Conservation (phyloP, 495 filamentous ascomycete genomes). For the Xylaria intraflava region DNA sequence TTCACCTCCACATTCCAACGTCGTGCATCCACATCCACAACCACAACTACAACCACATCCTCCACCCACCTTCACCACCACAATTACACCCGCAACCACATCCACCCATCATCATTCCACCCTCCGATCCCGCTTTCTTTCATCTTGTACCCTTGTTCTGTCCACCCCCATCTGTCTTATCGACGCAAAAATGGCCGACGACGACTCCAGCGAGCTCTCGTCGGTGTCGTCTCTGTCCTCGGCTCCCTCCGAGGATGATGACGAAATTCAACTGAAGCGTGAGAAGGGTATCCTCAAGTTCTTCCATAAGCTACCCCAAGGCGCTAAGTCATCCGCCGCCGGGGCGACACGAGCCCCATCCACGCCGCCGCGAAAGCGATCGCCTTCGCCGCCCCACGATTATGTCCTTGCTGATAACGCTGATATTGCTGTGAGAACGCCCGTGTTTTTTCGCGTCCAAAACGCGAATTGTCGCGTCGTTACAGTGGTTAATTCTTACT, state of each 20-base stretch:
- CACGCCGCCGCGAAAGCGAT: slow-evolving; percentile 66
- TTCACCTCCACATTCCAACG: slow-evolving; percentile 9
- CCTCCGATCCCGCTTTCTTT: not conserved
- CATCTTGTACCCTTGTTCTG: not conserved
- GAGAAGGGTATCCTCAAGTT: slow-evolving; percentile 51
- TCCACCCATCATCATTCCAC: not conserved
- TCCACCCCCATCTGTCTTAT: not conserved
- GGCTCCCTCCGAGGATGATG: slow-evolving; percentile 48
- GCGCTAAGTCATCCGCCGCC: slow-evolving; percentile 22
- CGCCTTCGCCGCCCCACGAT: slow-evolving; percentile 82
- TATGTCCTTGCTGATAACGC: slow-evolving; percentile 81
- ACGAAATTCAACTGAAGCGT: slow-evolving; percentile 41
- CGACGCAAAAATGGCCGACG: slow-evolving; percentile 40
- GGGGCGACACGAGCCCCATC: slow-evolving; percentile 41
- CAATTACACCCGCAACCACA: too few species aligned
- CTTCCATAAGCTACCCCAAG: slow-evolving; percentile 46
- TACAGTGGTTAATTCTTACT: slow-evolving; percentile 24
- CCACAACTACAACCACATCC: slow-evolving; percentile 8
- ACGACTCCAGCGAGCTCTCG: slow-evolving; percentile 50
- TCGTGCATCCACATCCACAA: slow-evolving; percentile 10
- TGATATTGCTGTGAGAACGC: slow-evolving; percentile 71
- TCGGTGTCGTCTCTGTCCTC: slow-evolving; percentile 48
- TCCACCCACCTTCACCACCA: not conserved
- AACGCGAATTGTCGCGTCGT: slow-evolving; percentile 38
- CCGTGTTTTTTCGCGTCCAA: slow-evolving; percentile 23